Percentiles rank a stretch among this genome's conserved stretches.
phyloP scores from a whole-genome alignment of 2,329 filamentous ascomycete genomes.

The Amesomyces nigricolor region DNA sequence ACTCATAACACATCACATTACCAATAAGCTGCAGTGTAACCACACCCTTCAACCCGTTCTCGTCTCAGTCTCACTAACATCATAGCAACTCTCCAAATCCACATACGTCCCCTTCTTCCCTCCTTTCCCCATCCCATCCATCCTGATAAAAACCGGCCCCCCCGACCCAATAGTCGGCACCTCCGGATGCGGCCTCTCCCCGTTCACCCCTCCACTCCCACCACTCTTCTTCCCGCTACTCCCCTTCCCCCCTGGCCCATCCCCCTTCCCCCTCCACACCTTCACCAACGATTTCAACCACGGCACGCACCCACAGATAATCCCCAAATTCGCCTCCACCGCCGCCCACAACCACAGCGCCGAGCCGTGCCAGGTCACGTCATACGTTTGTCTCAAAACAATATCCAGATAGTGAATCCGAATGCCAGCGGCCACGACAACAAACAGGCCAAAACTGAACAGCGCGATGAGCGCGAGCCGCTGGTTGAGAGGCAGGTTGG shows the following conservation, averaged over 20 bases:
- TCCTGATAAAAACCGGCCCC: background rate
- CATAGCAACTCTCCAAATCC: slow-evolving; percentile 10
- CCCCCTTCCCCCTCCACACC: slow-evolving; percentile 3
- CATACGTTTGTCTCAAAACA: slow-evolving; percentile 34
- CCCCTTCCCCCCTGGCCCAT: background rate
- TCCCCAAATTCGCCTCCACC: slow-evolving; percentile 38
- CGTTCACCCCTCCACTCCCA: no score
- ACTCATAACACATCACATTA: no score
- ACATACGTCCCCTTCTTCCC: background rate
- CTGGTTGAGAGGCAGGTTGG: slow-evolving; percentile 32
- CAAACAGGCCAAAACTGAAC: slow-evolving; percentile 36
- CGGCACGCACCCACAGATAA: slow-evolving; percentile 38
- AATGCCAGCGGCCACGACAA: slow-evolving; percentile 34
- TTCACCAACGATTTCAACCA: slow-evolving; percentile 30
- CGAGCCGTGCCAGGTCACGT: slow-evolving; percentile 39
- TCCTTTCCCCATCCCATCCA: slow-evolving; percentile 1
- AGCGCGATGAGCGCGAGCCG: slow-evolving; percentile 34
- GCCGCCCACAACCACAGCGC: slow-evolving; percentile 40
- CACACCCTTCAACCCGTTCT: no score
- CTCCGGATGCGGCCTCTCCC: background rate
- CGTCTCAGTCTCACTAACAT: no score
- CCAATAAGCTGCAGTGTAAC: no score
- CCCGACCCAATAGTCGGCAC: background rate
- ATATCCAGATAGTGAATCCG: slow-evolving; percentile 35
- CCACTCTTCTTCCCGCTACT: background rate